Evolutionary conservation across 78 protist genomes (phyloP), one percentile per base, ranked within the genome.

Genomic region (Paratrimastix pyriformis): DNA sequence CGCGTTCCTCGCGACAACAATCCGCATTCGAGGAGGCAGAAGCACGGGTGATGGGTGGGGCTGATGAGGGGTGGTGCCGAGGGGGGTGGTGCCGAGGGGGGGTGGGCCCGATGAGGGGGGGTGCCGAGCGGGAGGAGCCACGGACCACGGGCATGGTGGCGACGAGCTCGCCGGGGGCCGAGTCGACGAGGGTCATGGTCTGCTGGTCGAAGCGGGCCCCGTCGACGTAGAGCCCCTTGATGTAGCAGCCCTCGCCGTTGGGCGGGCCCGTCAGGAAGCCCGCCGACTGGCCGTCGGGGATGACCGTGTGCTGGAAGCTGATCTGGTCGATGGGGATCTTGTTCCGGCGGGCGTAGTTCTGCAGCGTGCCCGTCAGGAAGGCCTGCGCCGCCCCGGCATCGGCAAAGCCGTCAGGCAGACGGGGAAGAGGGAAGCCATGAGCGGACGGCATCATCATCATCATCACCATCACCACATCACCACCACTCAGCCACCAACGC

Each of bases 291-390:
- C 9, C 37, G 29, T 0, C 58, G 50, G 9, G 4, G n/a, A 80
- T 30, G 15, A 73, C 45, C 37, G 2, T 37, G 62, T 80, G 78
- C 71, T 29, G 26, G 44, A 80, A 81, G 65, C 13, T 54, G 48
- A 82, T 57, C 62, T 65, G 39, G 65, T 88, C 92, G 71, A 88
- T 82, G 15, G 87, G 65, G 29, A 81, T 37, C 29, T 13, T 1
- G 24, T 78, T 32, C 75, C 29, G 24, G 21, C 92, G 52, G n/a
- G 92, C 92, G 2, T 13, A 74, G 80, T 88, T 88, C 57, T 88
- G 92, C 38, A 55, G 35, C 24, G 74, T 45, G 40, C 92, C 92
- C 3, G 92, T 84, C 39, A 88, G 45, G 82, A 84, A 88, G 2
- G 88, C 72, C 79, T 86, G 92, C n/a, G n/a, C n/a, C n/a, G n/a